These are phyloP conservation scores for Trichoderma sp. DNA, from an alignment of 2,329 filamentous ascomycete genomes.

Conservation along the genomic window DNA sequence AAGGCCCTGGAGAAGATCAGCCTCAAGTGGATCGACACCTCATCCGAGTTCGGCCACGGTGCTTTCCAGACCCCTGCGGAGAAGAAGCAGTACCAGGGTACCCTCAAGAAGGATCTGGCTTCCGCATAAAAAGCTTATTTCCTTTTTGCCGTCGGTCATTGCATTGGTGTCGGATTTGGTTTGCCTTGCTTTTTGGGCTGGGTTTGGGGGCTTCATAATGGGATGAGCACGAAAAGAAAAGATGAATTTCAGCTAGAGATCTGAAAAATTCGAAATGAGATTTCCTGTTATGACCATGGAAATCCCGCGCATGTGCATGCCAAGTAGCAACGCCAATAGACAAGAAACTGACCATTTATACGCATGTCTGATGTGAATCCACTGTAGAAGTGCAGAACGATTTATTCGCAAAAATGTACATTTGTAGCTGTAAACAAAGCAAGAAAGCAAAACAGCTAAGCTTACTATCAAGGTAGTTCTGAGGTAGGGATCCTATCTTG, in stretches of 20 bases:
- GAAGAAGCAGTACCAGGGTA: constrained; percentile 97
- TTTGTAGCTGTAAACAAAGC: background rate
- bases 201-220: constrained; percentile 35
- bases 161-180: constrained; percentile 54
- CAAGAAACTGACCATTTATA: background rate
- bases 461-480: background rate
- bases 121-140: constrained; percentile 44
- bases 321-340: constrained; percentile 12
- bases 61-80: constrained; percentile 97
- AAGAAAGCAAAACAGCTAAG: background rate
- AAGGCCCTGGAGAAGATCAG: constrained; percentile 98
- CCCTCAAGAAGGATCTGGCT: constrained; percentile 94
- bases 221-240: constrained; percentile 35
- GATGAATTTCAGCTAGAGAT: constrained; percentile 33
- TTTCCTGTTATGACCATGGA: constrained; percentile 27
- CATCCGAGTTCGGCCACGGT: constrained; percentile 99
- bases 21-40: constrained; percentile 99
- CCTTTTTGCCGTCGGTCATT: constrained; percentile 45
- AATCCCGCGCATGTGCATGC: constrained; percentile 16
- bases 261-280: constrained; percentile 35
- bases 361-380: background rate
- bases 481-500: background rate
- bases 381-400: background rate
- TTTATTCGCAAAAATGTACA: background rate
- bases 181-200: constrained; percentile 36